These are phyloP conservation scores for Crataegus laevigata DNA, from an alignment of 306 rosid species.

Conservation along the genomic window DNA sequence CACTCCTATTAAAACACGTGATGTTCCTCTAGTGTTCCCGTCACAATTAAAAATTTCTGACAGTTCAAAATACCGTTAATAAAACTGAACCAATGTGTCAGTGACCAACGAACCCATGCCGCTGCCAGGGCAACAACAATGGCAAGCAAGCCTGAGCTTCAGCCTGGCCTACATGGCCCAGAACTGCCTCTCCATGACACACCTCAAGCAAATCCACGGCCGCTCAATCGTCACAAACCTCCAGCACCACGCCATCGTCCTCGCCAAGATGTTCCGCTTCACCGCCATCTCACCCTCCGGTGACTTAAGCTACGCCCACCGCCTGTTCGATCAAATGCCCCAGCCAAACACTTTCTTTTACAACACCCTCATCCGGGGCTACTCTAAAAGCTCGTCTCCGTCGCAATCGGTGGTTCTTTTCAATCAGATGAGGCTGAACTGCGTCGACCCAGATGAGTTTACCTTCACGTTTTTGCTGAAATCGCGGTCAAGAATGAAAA, in stretches of 20 bases:
- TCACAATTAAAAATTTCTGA: too few relatives aligned
- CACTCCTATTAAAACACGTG: too few relatives aligned
- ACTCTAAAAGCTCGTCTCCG: slow-evolving; percentile 33
- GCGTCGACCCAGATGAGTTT: slow-evolving; percentile 37
- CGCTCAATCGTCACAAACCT: slow-evolving; percentile 31
- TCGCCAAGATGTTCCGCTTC: slow-evolving; percentile 61
- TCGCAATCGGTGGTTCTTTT: slow-evolving; percentile 28
- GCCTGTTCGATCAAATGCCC: slow-evolving; percentile 43
- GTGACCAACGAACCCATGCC: neutral
- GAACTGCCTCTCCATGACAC: slow-evolving; percentile 38
- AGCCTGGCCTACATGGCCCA: slow-evolving; percentile 37
- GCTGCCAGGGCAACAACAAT: slow-evolving; percentile 13
- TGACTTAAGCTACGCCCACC: slow-evolving; percentile 44
- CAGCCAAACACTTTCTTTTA: slow-evolving; percentile 49
- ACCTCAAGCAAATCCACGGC: slow-evolving; percentile 49
- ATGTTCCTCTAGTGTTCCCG: too few relatives aligned
- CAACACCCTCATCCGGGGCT: slow-evolving; percentile 50
- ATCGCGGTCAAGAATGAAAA: slow-evolving; percentile 30
- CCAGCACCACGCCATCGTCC: slow-evolving; percentile 34
- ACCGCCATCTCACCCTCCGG: slow-evolving; percentile 48
- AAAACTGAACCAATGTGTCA: neutral
- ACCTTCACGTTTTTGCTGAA: slow-evolving; percentile 51
- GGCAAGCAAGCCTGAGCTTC: slow-evolving; percentile 10
- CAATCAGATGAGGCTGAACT: slow-evolving; percentile 40
- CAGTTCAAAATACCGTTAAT: neutral